A percentile compares a stretch with the other conserved stretches of the same genome.
phyloP scores from a whole-genome alignment of 106 monocot genomes.

The Phalaenopsis equestris region DNA sequence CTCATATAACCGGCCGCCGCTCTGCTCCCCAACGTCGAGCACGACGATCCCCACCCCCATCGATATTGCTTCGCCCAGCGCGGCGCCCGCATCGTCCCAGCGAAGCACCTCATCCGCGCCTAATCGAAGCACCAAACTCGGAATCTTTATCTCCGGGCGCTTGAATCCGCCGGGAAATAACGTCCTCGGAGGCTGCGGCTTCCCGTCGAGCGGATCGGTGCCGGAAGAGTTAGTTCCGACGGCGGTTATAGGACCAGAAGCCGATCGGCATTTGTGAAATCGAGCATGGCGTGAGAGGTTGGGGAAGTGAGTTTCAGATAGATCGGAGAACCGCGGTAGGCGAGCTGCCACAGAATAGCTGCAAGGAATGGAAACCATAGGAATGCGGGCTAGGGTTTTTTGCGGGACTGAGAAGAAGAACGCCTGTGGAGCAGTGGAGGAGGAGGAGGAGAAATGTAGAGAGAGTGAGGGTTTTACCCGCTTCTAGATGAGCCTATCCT shows the following conservation, averaged over 20 bases:
- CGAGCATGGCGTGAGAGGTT: conserved; percentile 1
- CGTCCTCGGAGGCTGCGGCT: conserved; percentile 26
- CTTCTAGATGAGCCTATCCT: neutral
- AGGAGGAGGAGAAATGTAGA: neutral
- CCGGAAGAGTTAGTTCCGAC: neutral
- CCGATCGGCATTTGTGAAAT: conserved; percentile 6
- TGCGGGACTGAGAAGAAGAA: neutral
- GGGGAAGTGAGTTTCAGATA: neutral
- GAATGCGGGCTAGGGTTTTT: neutral
- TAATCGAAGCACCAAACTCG: conserved; percentile 48
- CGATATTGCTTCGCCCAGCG: conserved; percentile 35
- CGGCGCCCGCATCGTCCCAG: conserved; percentile 7
- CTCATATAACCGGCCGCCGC: conserved; percentile 71
- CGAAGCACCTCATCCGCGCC: conserved; percentile 39
- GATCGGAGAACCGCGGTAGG: conserved; percentile 18
- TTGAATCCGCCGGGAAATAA: conserved; percentile 86
- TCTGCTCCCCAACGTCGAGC: conserved; percentile 33
- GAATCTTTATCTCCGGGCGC: conserved; percentile 71
- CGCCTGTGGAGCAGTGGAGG: neutral
- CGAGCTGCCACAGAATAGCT: conserved; percentile 17
- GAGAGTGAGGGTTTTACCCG: neutral
- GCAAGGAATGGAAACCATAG: conserved; percentile 26
- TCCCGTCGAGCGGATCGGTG: conserved; percentile 10
- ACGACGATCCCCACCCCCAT: conserved; percentile 59
- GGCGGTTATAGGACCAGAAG: conserved; percentile 4